Base-by-base conservation (phyloP, 2,329 filamentous ascomycete genomes). In the Colletotrichum gigasporum region DNA sequence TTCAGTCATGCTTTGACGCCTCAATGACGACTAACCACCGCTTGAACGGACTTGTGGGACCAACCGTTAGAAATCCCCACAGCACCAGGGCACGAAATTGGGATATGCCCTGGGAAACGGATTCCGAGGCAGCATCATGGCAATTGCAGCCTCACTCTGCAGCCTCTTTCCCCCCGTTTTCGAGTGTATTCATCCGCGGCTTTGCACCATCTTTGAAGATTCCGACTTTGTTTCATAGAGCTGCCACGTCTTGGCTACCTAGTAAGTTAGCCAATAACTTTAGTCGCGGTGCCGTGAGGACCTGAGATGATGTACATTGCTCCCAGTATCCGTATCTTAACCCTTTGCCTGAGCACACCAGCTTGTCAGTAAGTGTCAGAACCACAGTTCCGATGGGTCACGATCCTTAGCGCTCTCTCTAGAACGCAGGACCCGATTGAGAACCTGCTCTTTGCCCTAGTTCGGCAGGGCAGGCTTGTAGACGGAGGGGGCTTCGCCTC, bases 81-180 rank as follows among this genome's bases (percentile, higher is more conserved):
- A 10, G 12, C n/a, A 22, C 52, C 52, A 48, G 42, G 52, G 42
- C 52, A 62, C 30, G 56, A 44, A 11, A 59, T 44, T 52, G 56
- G 56, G 45, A 59, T 52, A 42, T 48, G 58, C 58, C 58, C 58
- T 57, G 52, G 35, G 20, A 41, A 57, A 42, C n/a, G 34, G 28
- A 18, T 32, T 20, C 32, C 30, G 30, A 51, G 47, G 34, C 22
- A 28, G 28, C 58, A 42, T 48, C 11, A 16, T 42, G 42, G 20
- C 14, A 44, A 42, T 28, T 44, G 22, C 48, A 54, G 56, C 56
- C 47, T 35, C 37, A 39, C 12, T 24, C 32, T 60, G 32, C 37
- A 44, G n/a, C 26, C 22, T 35, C 35, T 53, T 34, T 16, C 18
- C 18, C 9, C 12, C 28, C 14, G 34, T 18, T 14, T 32, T 32